Conservation (phyloP, 1,284 basidiomycete species). For the Cutaneotrichosporon curvatum region DNA sequence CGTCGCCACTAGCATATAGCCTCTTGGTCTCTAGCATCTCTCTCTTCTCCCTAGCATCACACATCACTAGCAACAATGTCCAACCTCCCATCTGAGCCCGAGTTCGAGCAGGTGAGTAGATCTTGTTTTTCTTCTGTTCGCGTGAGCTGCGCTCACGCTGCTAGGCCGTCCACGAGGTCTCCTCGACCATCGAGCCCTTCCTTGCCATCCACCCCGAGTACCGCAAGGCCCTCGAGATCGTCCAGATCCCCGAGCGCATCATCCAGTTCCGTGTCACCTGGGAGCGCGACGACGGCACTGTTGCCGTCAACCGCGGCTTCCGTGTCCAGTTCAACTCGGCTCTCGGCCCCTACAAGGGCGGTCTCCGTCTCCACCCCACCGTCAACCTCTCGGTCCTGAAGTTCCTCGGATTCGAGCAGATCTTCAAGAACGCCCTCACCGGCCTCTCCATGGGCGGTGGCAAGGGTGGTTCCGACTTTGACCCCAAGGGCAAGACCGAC, state of each 20-base stretch:
- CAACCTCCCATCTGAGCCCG: conserved; percentile 51
- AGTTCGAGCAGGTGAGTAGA: conserved; percentile 52
- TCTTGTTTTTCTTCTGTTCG: background rate
- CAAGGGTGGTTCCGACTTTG: conserved; percentile 66
- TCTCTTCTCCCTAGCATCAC: too few species aligned
- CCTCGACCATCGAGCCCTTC: conserved; percentile 60
- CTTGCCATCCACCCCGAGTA: conserved; percentile 64
- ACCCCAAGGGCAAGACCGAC: conserved; percentile 75
- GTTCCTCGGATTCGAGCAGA: conserved; percentile 76
- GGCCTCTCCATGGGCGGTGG: conserved; percentile 69
- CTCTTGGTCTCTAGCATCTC: too few species aligned
- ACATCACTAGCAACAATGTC: conserved; percentile 30
- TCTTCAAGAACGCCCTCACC: conserved; percentile 77
- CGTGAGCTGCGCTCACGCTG: background rate
- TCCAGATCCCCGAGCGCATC: conserved; percentile 65
- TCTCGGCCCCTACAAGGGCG: conserved; percentile 76
- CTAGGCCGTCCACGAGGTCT: conserved; percentile 59
- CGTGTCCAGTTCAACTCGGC: conserved; percentile 78
- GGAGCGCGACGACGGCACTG: conserved; percentile 64
- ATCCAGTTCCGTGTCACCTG: conserved; percentile 72
- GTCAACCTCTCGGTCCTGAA: conserved; percentile 80
- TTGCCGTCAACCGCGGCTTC: conserved; percentile 69
- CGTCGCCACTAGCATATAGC: background rate
- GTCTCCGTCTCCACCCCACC: conserved; percentile 67
- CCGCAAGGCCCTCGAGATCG: conserved; percentile 62